phyloP scores from a whole-genome alignment of 805 yeast species.

The Saccharomyces jurei region DNA sequence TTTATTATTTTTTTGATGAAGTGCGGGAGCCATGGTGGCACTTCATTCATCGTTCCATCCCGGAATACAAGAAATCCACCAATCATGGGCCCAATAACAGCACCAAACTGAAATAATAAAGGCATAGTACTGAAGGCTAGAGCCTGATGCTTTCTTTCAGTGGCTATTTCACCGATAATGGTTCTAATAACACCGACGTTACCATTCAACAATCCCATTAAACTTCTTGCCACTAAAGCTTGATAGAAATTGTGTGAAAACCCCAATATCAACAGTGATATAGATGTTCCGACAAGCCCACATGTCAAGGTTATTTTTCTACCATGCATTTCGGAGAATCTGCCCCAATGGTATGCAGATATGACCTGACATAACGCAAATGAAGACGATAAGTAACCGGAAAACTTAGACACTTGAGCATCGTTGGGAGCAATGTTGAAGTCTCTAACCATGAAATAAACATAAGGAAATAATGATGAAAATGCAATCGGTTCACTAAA shows the following conservation, averaged over 20 bases:
- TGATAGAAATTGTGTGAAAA: constrained; percentile 43
- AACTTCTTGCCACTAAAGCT: constrained; percentile 46
- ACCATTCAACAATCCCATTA: constrained; percentile 54
- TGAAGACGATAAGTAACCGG: constrained; percentile 55
- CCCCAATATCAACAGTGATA: constrained; percentile 44
- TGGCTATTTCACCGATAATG: constrained; percentile 51
- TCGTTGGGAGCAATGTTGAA: constrained; percentile 44
- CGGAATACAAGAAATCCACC: constrained; percentile 49
- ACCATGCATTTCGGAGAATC: constrained; percentile 45
- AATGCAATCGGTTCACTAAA: constrained; percentile 58
- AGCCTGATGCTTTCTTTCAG: constrained; percentile 51
- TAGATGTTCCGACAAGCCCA: constrained; percentile 47
- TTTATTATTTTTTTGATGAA: constrained; percentile 26
- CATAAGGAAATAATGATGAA: constrained; percentile 56
- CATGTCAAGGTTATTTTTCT: constrained; percentile 45
- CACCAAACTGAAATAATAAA: constrained; percentile 51
- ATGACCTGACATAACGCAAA: constrained; percentile 55
- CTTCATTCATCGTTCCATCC: constrained; percentile 22
- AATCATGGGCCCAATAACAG: constrained; percentile 52
- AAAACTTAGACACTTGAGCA: constrained; percentile 48
- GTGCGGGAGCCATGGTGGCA: constrained; percentile 11
- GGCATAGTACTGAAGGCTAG: constrained; percentile 57
- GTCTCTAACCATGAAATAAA: constrained; percentile 55
- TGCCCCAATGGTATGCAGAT: constrained; percentile 55
- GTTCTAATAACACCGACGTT: constrained; percentile 61